Conservation (phyloP, 257 asterid species). For the Solanum bulbocastanum region DNA sequence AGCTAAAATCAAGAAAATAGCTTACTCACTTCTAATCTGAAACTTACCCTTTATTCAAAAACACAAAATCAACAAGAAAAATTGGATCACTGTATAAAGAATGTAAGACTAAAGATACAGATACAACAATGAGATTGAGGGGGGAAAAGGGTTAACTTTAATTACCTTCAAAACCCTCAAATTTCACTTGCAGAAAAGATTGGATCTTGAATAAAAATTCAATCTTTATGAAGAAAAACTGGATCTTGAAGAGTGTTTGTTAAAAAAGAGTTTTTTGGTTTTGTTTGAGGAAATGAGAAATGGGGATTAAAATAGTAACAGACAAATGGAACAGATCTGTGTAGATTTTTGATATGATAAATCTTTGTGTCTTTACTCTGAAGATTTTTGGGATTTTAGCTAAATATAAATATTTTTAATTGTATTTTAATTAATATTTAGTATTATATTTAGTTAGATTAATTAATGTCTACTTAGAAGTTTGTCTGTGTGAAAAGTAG, state of each 20-base stretch:
- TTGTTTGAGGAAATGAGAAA: neutral
- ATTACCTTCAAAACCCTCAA: neutral
- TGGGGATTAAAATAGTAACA: neutral
- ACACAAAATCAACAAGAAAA: conserved; percentile 3
- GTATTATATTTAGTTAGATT: neutral
- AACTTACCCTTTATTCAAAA: conserved; percentile 4
- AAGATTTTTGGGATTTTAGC: neutral
- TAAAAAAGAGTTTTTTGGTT: neutral
- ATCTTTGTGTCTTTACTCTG: neutral
- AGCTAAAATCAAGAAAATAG: neutral
- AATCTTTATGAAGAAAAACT: neutral
- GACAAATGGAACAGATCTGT: neutral
- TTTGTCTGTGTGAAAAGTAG: neutral
- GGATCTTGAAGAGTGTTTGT: neutral
- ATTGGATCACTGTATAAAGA: conserved; percentile 9
- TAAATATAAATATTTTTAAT: neutral
- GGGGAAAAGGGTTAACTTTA: neutral
- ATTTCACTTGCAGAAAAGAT: neutral
- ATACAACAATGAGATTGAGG: neutral
- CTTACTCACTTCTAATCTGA: conserved; percentile 22
- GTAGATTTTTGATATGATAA: neutral
- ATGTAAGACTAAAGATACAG: neutral
- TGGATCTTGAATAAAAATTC: neutral
- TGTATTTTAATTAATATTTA: neutral
- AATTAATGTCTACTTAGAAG: neutral